Evolutionary conservation across 805 yeast genomes (phyloP).

Genomic region (Starmerella vitae): DNA sequence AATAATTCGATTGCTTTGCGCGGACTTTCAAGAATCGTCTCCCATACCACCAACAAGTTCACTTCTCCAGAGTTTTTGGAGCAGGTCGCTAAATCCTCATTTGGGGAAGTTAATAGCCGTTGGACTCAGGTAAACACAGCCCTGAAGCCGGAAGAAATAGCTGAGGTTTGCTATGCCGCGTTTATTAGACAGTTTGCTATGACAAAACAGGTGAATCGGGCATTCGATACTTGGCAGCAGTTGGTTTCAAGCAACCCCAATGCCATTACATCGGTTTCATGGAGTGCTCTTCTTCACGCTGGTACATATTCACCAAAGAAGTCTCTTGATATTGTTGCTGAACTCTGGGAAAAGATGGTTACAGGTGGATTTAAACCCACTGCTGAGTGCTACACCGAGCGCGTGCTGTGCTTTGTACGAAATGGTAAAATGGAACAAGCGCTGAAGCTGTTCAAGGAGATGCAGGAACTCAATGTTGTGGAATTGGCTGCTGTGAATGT

Average conservation of each 20-base stretch:
- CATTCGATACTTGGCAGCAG: slow-evolving; percentile 37
- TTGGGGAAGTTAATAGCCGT: slow-evolving; percentile 18
- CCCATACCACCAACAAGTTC: slow-evolving; percentile 16
- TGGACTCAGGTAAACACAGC: slow-evolving; percentile 24
- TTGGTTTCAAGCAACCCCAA: slow-evolving; percentile 25
- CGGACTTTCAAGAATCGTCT: slow-evolving; percentile 16
- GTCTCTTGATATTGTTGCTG: slow-evolving; percentile 21
- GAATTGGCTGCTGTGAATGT: slow-evolving; percentile 28
- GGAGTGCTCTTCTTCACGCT: slow-evolving; percentile 48
- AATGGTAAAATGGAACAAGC: slow-evolving; percentile 34
- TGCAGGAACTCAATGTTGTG: slow-evolving; percentile 23
- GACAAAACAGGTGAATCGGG: slow-evolving; percentile 19
- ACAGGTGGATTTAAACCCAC: slow-evolving; percentile 32
- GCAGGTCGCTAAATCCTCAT: slow-evolving; percentile 18
- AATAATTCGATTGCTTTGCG: slow-evolving; percentile 9
- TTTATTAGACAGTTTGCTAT: slow-evolving; percentile 25
- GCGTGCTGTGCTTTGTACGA: slow-evolving; percentile 35
- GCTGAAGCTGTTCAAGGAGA: slow-evolving; percentile 27
- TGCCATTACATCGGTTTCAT: slow-evolving; percentile 35
- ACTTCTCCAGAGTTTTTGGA: slow-evolving; percentile 17
- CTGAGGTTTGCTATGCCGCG: slow-evolving; percentile 23
- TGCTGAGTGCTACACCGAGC: slow-evolving; percentile 36
- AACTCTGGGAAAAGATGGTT: slow-evolving; percentile 30
- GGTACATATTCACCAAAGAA: slow-evolving; percentile 27
- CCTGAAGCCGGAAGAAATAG: slow-evolving; percentile 11